These are phyloP conservation scores for Talaromyces piceae DNA, from an alignment of 2,329 filamentous ascomycete genomes.

Conservation along the genomic window DNA sequence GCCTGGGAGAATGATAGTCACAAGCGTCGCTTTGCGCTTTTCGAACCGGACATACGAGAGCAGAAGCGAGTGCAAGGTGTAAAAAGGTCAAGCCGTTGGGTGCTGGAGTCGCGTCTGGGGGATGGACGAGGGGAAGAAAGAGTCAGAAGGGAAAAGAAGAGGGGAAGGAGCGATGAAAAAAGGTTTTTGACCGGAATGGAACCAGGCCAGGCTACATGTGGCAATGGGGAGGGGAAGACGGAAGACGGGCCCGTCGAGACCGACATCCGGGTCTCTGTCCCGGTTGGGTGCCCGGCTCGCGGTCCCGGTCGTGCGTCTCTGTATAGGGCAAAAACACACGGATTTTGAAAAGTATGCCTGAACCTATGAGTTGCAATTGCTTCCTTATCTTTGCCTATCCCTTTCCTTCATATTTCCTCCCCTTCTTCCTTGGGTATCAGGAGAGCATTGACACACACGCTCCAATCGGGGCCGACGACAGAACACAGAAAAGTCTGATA, in stretches of 20 bases:
- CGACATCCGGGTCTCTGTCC: background rate
- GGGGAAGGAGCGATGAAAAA: background rate
- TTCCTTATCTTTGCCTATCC: background rate
- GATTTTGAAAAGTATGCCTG: too few relatives aligned
- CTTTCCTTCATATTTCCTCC: background rate
- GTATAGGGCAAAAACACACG: background rate
- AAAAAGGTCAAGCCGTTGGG: background rate
- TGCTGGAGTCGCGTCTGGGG: background rate
- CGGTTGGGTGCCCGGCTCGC: background rate
- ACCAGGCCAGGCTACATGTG: background rate
- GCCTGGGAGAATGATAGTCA: background rate
- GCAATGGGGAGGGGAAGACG: background rate
- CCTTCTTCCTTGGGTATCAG: background rate
- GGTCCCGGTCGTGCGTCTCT: background rate
- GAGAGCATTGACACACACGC: background rate
- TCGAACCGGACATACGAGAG: background rate
- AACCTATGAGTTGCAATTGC: background rate
- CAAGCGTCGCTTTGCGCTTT: background rate
- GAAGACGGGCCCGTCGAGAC: background rate
- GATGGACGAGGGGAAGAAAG: background rate
- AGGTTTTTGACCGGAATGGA: background rate
- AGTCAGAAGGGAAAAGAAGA: background rate
- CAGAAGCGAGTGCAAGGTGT: background rate
- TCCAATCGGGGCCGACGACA: background rate
- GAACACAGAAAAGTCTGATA: constrained; percentile 3